Conservation (phyloP, 495 filamentous ascomycete genomes). For the Pseudotulostoma volvatum region DNA sequence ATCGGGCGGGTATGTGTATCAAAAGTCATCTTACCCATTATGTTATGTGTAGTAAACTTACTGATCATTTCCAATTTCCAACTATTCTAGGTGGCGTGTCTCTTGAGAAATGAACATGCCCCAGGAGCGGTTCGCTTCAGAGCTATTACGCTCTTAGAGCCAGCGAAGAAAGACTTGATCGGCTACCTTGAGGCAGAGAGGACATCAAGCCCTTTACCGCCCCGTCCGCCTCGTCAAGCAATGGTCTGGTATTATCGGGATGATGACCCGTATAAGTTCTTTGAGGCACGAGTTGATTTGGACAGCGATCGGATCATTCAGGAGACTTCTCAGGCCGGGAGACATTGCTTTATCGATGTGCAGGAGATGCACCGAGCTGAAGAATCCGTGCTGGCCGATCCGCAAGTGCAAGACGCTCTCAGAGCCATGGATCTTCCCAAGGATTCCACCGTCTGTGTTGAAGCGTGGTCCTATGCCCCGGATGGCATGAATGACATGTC, state of each 20-base stretch:
- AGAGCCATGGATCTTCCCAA: slow-evolving; percentile 14
- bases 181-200: slow-evolving; percentile 13
- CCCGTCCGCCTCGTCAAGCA: slow-evolving; percentile 9
- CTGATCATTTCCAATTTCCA: too few relatives aligned
- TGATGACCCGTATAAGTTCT: slow-evolving; percentile 5
- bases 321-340: slow-evolving; percentile 8
- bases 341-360: slow-evolving; percentile 17
- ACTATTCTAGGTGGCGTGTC: too few relatives aligned
- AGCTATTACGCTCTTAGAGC: slow-evolving; percentile 15
- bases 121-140: too few relatives aligned
- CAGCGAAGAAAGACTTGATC: slow-evolving; percentile 14
- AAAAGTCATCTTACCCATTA: too few relatives aligned
- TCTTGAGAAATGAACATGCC: too few relatives aligned
- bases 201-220: slow-evolving; percentile 1
- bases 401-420: slow-evolving; percentile 11
- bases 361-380: slow-evolving; percentile 18
- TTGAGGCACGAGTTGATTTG: too few relatives aligned
- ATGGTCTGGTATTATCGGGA: slow-evolving; percentile 8
- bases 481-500: slow-evolving; percentile 26
- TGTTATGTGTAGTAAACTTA: too few relatives aligned
- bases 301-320: slow-evolving; percentile 2
- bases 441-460: slow-evolving; percentile 15
- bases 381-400: slow-evolving; percentile 12
- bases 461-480: slow-evolving; percentile 25
- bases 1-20: too few relatives aligned